Evolutionary conservation across 139 green algal genomes (phyloP).

Genomic region (Closterium sp.): DNA sequence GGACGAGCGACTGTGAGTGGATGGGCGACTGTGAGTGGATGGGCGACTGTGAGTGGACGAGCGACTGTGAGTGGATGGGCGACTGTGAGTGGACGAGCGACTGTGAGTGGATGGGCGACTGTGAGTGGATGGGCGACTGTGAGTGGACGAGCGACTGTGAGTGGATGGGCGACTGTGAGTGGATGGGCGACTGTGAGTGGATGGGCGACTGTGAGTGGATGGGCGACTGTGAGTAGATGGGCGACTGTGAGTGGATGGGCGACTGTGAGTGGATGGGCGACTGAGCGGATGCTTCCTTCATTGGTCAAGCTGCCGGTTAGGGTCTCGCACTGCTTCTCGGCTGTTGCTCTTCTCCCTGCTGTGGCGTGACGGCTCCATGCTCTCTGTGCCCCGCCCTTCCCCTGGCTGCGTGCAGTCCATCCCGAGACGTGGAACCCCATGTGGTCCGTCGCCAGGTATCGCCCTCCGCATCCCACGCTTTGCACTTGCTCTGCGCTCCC

Average conservation of each 20-base stretch:
- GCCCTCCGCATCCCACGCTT: not conserved
- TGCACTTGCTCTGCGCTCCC: not conserved
- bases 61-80: not conserved
- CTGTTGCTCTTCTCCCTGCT: not conserved
- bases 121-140: too few relatives aligned
- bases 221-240: not conserved
- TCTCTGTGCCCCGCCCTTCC: not conserved
- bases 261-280: not conserved
- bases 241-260: not conserved
- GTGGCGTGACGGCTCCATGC: not conserved
- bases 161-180: too few relatives aligned
- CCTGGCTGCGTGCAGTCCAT: constrained; percentile 35
- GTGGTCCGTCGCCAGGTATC: constrained; percentile 45
- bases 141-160: not conserved
- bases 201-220: constrained; percentile 71
- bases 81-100: not conserved
- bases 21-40: constrained; percentile 57
- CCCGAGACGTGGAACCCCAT: constrained; percentile 49
- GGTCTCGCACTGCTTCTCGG: too few relatives aligned
- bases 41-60: constrained; percentile 58
- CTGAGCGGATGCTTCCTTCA: not conserved
- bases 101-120: constrained; percentile 68
- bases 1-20: not conserved
- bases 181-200: too few relatives aligned
- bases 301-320: not conserved